These are phyloP conservation scores for Diplodia intermedia DNA, from an alignment of 2,329 filamentous ascomycete genomes.

Conservation along the genomic window DNA sequence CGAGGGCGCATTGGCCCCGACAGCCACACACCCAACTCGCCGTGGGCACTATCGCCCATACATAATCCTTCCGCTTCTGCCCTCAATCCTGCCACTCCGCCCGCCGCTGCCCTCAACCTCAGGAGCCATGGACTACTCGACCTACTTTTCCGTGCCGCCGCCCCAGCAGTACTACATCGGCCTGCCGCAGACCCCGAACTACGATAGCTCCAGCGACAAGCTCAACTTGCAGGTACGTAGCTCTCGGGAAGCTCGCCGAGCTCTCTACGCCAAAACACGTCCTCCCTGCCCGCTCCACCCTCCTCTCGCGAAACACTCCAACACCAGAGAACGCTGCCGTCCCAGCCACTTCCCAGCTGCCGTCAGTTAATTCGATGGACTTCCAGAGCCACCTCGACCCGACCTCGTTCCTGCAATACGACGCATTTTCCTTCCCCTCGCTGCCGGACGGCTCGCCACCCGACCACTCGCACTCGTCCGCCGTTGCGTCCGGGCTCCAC, in stretches of 20 bases:
- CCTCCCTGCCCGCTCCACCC: neutral
- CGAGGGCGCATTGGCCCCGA: constrained; percentile 15
- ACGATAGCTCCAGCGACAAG: constrained; percentile 32
- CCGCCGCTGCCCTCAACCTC: neutral
- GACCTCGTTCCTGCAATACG: constrained; percentile 23
- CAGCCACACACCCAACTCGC: neutral
- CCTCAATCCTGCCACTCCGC: constrained; percentile 8
- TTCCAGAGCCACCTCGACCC: constrained; percentile 24
- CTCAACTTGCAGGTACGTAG: constrained; percentile 25
- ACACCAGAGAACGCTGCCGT: neutral
- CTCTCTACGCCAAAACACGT: neutral
- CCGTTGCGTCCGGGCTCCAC: constrained; percentile 36
- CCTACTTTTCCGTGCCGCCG: constrained; percentile 57
- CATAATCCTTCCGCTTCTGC: constrained; percentile 24
- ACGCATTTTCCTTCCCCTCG: constrained; percentile 25
- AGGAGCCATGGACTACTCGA: constrained; percentile 61
- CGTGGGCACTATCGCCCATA: constrained; percentile 11
- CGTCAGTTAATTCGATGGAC: neutral
- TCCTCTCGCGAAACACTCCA: neutral
- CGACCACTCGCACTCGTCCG: constrained; percentile 21
- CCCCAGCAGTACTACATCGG: constrained; percentile 60
- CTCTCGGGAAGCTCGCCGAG: constrained; percentile 4
- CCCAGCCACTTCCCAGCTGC: neutral
- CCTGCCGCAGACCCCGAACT: constrained; percentile 49
- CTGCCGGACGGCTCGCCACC: constrained; percentile 23